Conservation (phyloP, 768 basidiomycete species). For the Russula emetica region DNA sequence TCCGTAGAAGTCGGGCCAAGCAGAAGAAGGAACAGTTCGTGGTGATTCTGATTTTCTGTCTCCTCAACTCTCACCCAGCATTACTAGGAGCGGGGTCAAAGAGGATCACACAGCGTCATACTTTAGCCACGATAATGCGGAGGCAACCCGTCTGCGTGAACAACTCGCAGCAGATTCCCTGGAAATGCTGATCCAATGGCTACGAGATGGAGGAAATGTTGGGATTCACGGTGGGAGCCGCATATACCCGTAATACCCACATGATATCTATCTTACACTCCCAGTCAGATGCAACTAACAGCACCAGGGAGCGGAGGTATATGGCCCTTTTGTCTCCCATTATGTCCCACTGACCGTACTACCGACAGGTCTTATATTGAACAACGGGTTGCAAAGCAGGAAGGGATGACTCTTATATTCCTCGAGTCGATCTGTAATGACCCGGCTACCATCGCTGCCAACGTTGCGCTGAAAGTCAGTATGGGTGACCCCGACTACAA, state of each 20-base stretch:
- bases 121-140: slow-evolving; percentile 81
- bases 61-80: slow-evolving; percentile 3
- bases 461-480: slow-evolving; percentile 91
- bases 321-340: slow-evolving; percentile 23
- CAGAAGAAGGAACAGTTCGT: slow-evolving; percentile 71
- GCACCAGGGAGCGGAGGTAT: slow-evolving; percentile 69
- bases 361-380: slow-evolving; percentile 69
- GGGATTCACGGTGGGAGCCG: slow-evolving; percentile 83
- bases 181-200: slow-evolving; percentile 92
- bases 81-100: slow-evolving; percentile 65
- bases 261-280: slow-evolving; percentile 8
- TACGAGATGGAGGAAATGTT: slow-evolving; percentile 93
- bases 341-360: not conserved
- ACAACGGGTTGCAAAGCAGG: slow-evolving; percentile 79
- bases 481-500: slow-evolving; percentile 99
- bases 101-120: slow-evolving; percentile 90
- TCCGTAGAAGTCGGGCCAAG: slow-evolving; percentile 79
- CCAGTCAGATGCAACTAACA: slow-evolving; percentile 90
- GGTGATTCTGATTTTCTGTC: not conserved
- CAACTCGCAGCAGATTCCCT: slow-evolving; percentile 84
- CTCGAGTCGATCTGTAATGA: slow-evolving; percentile 95
- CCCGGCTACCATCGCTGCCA: slow-evolving; percentile 89
- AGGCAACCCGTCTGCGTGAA: slow-evolving; percentile 75
- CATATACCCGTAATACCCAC: not conserved
- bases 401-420: slow-evolving; percentile 84